Percentiles rank a stretch among this genome's conserved stretches.
Conservation (phyloP, 805 yeast species). For the Kregervanrija fluxuum region DNA sequence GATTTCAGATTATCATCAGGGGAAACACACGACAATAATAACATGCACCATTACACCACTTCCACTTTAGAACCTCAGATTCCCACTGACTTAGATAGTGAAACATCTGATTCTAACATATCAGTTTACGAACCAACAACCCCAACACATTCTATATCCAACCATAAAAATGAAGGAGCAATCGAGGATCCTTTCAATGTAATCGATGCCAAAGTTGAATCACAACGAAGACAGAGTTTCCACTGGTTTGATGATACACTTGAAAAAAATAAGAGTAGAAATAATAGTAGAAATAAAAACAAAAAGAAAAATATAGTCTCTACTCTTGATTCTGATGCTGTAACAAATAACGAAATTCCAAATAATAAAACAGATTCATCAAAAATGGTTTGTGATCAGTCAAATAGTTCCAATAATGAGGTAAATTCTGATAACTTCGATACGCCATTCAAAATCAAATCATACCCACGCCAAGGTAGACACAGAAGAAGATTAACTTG, state of each 20-base stretch:
- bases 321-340: not conserved
- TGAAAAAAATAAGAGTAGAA: not conserved
- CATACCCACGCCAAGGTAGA: conserved; percentile 6
- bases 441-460: not conserved
- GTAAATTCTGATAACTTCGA: not conserved
- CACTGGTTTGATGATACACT: conserved; percentile 12
- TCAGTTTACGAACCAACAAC: too few species aligned
- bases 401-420: not conserved
- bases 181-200: conserved; percentile 5
- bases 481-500: conserved; percentile 41
- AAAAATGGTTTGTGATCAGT: not conserved
- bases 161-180: too few species aligned
- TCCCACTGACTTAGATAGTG: too few species aligned
- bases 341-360: not conserved
- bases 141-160: too few species aligned
- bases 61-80: too few species aligned
- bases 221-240: conserved; percentile 10
- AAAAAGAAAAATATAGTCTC: conserved; percentile 1
- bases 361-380: not conserved
- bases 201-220: conserved; percentile 12
- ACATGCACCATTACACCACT: too few species aligned
- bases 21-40: too few species aligned
- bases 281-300: conserved; percentile 1
- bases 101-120: too few species aligned
- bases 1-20: too few species aligned